These are phyloP conservation scores for Stephania japonica DNA, from an alignment of 164 flowering plant species.

Conservation along the genomic window DNA sequence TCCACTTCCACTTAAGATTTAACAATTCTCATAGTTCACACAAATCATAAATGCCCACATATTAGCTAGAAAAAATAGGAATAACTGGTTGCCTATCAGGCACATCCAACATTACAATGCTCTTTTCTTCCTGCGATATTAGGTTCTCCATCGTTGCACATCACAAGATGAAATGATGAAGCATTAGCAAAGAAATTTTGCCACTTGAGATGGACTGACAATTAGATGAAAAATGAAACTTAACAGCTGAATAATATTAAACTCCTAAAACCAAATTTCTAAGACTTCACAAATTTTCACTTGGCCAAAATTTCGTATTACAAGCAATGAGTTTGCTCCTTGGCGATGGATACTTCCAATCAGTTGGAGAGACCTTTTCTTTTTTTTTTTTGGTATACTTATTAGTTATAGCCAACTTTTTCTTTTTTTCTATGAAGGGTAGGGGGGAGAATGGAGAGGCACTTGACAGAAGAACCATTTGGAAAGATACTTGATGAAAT, in stretches of 20 bases:
- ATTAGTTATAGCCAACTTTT: too few species aligned
- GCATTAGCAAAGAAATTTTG: background rate
- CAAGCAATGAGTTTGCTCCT: background rate
- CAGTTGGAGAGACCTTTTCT: background rate
- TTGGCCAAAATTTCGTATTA: background rate
- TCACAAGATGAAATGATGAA: background rate
- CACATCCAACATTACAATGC: background rate
- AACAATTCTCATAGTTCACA: too few species aligned
- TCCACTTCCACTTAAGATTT: background rate
- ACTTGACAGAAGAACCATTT: too few species aligned
- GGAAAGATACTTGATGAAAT: background rate
- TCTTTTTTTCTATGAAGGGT: too few species aligned
- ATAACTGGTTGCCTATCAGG: background rate
- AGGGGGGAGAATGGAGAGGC: too few species aligned
- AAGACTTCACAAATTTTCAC: background rate
- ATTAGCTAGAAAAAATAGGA: background rate
- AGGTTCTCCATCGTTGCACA: background rate
- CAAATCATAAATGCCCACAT: background rate
- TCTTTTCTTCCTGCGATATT: too few species aligned
- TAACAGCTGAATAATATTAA: background rate
- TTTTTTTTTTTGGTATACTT: too few species aligned
- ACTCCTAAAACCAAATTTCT: background rate
- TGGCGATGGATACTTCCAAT: background rate
- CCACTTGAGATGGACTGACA: background rate
- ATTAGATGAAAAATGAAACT: background rate